Conservation (phyloP, 306 rosid genomes). For the Prunus salicina region DNA sequence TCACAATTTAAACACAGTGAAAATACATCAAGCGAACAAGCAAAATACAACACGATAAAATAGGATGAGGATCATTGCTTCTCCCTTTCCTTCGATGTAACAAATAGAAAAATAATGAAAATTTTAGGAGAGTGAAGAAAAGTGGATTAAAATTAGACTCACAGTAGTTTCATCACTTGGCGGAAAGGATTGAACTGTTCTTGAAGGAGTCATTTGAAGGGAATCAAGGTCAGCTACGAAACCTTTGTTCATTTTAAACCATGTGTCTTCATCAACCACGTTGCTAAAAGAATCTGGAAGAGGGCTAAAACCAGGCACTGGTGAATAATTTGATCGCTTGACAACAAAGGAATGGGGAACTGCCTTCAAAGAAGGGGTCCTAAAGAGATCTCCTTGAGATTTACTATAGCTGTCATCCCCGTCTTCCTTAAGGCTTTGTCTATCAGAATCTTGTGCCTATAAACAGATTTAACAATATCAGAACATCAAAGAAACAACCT, state of each 20-base stretch:
- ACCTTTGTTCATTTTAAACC: constrained; percentile 94
- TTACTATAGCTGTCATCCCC: constrained; percentile 40
- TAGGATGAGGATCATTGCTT: not conserved
- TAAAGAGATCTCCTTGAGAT: constrained; percentile 61
- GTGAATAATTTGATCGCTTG: constrained; percentile 59
- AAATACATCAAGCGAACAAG: not conserved
- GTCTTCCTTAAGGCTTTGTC: constrained; percentile 43
- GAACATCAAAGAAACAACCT: not conserved
- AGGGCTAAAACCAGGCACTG: constrained; percentile 66
- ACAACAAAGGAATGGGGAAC: constrained; percentile 68
- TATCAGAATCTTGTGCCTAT: constrained; percentile 50
- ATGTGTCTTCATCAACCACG: constrained; percentile 84
- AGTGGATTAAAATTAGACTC: constrained; percentile 29
- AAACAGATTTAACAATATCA: constrained; percentile 12
- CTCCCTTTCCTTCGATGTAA: not conserved
- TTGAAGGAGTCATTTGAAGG: constrained; percentile 71
- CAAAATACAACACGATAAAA: not conserved
- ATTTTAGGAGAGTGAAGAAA: not conserved
- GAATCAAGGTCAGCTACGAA: constrained; percentile 78
- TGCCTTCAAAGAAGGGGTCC: constrained; percentile 71
- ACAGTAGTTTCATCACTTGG: constrained; percentile 54
- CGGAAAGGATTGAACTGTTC: constrained; percentile 70
- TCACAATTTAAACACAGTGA: too few species aligned
- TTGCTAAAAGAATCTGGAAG: constrained; percentile 71
- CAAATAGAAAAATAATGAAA: constrained; percentile 1